A percentile compares a stretch with the other conserved stretches of the same genome.
Conservation (phyloP, 208 protist genomes). For the Trypanosoma rangeli region DNA sequence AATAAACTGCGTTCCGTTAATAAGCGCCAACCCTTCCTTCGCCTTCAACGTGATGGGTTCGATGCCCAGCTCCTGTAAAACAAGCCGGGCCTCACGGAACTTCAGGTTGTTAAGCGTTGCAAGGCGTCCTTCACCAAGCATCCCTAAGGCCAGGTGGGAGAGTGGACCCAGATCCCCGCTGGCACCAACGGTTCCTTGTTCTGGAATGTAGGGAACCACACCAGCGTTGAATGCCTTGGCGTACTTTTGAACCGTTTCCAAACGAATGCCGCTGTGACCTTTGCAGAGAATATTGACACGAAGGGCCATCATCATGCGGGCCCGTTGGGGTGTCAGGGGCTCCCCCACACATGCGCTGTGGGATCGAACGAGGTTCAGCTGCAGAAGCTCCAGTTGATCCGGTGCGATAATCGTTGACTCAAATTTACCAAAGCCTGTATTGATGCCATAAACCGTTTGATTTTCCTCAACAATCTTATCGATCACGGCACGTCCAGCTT, state of each 20-base stretch:
- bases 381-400: conserved; percentile 56
- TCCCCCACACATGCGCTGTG: conserved; percentile 71
- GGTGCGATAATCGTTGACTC: conserved; percentile 56
- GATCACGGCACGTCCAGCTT: conserved; percentile 25
- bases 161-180: conserved; percentile 91
- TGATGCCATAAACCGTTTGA: conserved; percentile 70
- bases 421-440: conserved; percentile 86
- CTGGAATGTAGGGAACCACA: conserved; percentile 56
- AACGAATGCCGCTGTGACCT: conserved; percentile 58
- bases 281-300: conserved; percentile 75
- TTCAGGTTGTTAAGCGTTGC: conserved; percentile 33
- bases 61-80: conserved; percentile 50
- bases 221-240: conserved; percentile 51
- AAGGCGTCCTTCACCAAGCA: conserved; percentile 55
- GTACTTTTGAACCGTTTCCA: conserved; percentile 37
- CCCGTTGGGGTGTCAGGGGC: conserved; percentile 46
- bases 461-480: conserved; percentile 29
- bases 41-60: conserved; percentile 54
- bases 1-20: conserved; percentile 94
- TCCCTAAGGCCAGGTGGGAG: conserved; percentile 80
- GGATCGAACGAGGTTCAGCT: conserved; percentile 80
- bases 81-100: conserved; percentile 26
- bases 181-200: conserved; percentile 78
- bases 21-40: conserved; percentile 88
- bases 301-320: conserved; percentile 58